A percentile compares a stretch with the other conserved stretches of the same genome.
Evolutionary conservation across 768 basidiomycete species (phyloP).

Genomic region (Termitomyces eurrhizus): DNA sequence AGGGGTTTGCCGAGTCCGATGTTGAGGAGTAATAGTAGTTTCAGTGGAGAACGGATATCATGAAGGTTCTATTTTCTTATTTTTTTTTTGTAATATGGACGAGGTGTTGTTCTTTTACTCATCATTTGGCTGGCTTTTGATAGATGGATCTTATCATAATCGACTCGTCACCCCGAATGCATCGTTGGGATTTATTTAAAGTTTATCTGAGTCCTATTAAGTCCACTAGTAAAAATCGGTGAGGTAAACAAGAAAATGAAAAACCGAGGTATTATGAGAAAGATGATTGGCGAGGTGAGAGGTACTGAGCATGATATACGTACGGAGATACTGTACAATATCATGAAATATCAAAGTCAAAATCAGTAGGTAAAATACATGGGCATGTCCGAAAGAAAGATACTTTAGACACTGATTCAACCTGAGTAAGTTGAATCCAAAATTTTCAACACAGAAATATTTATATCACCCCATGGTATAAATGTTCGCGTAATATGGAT

Average conservation of each 20-base stretch:
- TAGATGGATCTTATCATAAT: conserved; percentile 6
- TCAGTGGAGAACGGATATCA: conserved; percentile 19
- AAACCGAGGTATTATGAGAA: not conserved
- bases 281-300: not conserved
- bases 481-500: conserved; percentile 66
- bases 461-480: conserved; percentile 66
- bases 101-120: not conserved
- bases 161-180: conserved; percentile 1
- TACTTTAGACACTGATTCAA: conserved; percentile 8
- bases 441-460: conserved; percentile 10
- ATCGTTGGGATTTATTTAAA: not conserved
- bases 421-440: conserved; percentile 5
- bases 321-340: not conserved
- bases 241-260: not conserved
- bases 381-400: not conserved
- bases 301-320: not conserved
- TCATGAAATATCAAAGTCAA: not conserved
- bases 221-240: not conserved
- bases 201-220: not conserved
- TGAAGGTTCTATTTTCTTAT: conserved; percentile 16
- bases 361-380: conserved; percentile 2
- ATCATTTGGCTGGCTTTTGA: conserved; percentile 1
- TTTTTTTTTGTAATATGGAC: conserved; percentile 3
- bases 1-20: conserved; percentile 64
- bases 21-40: conserved; percentile 34